These are phyloP conservation scores for Pleurotus salmoneostramineus DNA, from an alignment of 768 basidiomycete genomes.

Conservation along the genomic window DNA sequence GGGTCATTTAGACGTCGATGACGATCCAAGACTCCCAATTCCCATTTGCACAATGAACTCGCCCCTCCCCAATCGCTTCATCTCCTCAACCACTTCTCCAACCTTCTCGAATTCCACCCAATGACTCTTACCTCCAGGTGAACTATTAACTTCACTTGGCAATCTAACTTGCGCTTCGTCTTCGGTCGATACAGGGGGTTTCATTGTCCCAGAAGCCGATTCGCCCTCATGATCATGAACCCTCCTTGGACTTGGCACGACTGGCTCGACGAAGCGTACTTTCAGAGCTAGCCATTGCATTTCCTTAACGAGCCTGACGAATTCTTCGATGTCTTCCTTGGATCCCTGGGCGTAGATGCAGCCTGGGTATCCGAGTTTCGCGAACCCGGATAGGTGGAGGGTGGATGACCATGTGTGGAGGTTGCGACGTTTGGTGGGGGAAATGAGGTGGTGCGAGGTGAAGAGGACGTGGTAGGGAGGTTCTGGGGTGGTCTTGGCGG, in stretches of 20 bases:
- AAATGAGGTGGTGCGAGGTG: constrained; percentile 70
- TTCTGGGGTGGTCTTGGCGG: constrained; percentile 5
- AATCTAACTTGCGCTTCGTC: not conserved
- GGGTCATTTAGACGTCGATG: constrained; percentile 1
- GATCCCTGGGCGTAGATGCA: constrained; percentile 68
- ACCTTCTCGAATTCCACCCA: constrained; percentile 72
- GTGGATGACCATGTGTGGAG: constrained; percentile 53
- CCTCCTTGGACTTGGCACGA: too few relatives aligned
- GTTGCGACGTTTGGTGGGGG: constrained; percentile 58
- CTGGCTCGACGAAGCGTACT: constrained; percentile 54
- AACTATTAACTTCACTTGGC: not conserved
- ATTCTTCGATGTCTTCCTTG: constrained; percentile 51
- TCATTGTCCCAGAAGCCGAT: too few relatives aligned
- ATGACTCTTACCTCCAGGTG: constrained; percentile 9
- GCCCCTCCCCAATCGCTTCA: constrained; percentile 55
- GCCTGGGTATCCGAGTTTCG: constrained; percentile 74
- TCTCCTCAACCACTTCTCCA: constrained; percentile 64
- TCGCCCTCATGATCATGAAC: too few relatives aligned
- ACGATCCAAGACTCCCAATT: constrained; percentile 42
- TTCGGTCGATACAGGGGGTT: too few relatives aligned
- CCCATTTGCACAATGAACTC: constrained; percentile 59
- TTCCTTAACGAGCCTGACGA: constrained; percentile 60
- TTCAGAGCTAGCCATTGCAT: constrained; percentile 80
- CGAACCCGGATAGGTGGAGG: constrained; percentile 57
- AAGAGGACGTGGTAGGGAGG: constrained; percentile 54